Conservation (phyloP, 2,329 filamentous ascomycete species). For the Colletotrichum spinosum region DNA sequence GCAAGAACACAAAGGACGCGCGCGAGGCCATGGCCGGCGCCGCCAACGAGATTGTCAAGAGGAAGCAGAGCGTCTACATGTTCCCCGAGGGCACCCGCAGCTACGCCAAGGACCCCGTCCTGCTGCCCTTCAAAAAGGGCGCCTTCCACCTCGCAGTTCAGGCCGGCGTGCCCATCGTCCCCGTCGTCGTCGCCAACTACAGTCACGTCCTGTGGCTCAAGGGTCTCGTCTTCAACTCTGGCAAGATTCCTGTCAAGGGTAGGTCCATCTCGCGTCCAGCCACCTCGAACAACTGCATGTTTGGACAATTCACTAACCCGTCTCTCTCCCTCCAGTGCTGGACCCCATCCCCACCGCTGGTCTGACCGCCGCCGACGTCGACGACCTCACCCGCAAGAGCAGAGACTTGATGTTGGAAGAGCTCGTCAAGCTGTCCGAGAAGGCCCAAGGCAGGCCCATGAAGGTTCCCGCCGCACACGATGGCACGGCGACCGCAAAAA, state of each 20-base stretch:
- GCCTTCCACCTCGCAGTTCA: constrained; percentile 97
- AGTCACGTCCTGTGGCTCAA: constrained; percentile 77
- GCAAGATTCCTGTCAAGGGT: constrained; percentile 82
- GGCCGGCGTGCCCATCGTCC: constrained; percentile 92
- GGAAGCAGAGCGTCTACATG: constrained; percentile 84
- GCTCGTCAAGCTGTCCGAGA: constrained; percentile 64
- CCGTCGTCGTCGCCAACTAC: constrained; percentile 85
- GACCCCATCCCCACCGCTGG: constrained; percentile 82
- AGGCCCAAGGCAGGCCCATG: constrained; percentile 54
- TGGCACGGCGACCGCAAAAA: constrained; percentile 22
- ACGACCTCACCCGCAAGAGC: constrained; percentile 75
- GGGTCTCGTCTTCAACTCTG: constrained; percentile 72
- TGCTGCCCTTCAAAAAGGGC: constrained; percentile 99
- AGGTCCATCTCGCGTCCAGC: constrained; percentile 41
- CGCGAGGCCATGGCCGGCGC: constrained; percentile 88
- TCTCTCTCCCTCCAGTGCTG: constrained; percentile 66
- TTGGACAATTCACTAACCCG: not conserved
- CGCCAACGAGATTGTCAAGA: constrained; percentile 79
- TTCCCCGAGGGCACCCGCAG: constrained; percentile 94
- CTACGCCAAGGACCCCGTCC: constrained; percentile 82
- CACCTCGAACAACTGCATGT: constrained; percentile 8
- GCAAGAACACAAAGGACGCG: constrained; percentile 84
- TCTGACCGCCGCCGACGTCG: constrained; percentile 81
- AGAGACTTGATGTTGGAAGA: constrained; percentile 82
- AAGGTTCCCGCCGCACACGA: constrained; percentile 27